Evolutionary conservation across 805 yeast genomes (phyloP), one percentile per base, ranked within the genome.

Genomic region (Millerago galiae): DNA sequence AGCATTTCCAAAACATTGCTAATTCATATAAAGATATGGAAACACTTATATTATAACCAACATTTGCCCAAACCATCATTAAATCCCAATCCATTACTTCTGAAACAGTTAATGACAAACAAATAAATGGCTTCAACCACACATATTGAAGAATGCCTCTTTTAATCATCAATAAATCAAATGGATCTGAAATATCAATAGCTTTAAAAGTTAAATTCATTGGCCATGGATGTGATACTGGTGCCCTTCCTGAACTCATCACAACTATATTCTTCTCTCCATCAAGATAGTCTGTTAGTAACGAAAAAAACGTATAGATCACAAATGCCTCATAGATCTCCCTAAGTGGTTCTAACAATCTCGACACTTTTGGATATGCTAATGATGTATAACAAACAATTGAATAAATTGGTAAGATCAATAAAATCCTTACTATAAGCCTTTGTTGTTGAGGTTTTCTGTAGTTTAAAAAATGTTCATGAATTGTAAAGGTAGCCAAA

Each of bases 321-420:
- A 90, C 96, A 63, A 93, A 87, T 0, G 98, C 97, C 62, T 93
- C 99, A 62, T 93, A 93, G 2, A 91, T 77, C 59, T 93, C 99
- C 35, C 93, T 70, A 0, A 85, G 54, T 0, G 96, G 95, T 51
- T 84, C 93, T 3, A 88, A 51, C 43, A 68, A 67, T 42, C 60
- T 65, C 38, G 71, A 77, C 26, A 66, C 47, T 5, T 51, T 51
- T n/a, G 69, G 77, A 59, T 69, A 65, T 14, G 67, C 64, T 16
- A 81, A 68, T 52, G 79, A 72, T 3, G 74, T 52, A 54, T 75
- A 83, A 56, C 95, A 83, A 10, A 88, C 71, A 0, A 81, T 47
- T 5, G 95, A 81, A 63, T 83, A 90, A 17, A 90, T 56, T 0
- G 97, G 97, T 1, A 90, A 83, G 50, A 91, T 77, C 35, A 88